phyloP scores from a whole-genome alignment of 345 rosid genomes.

The Mallotus nudiflorus region DNA sequence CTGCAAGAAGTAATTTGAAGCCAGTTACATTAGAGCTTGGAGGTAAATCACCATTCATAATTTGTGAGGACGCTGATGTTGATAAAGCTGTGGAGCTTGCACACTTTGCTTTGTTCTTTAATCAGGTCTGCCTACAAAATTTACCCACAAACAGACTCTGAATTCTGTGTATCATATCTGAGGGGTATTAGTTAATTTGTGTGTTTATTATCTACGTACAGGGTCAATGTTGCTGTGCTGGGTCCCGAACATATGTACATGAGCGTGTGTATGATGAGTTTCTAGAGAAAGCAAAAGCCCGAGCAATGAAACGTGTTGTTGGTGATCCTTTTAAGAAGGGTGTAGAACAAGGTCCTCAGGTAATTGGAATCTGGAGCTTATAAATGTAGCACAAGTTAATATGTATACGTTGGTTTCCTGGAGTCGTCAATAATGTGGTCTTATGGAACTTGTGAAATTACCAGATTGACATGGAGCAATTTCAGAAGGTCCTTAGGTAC shows the following conservation, averaged over 20 bases:
- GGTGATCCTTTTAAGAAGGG: conserved; percentile 91
- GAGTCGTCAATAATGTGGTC: background rate
- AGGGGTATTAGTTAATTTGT: background rate
- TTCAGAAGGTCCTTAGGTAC: conserved; percentile 67
- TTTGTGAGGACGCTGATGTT: conserved; percentile 31
- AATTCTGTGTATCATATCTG: background rate
- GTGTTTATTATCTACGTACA: conserved; percentile 15
- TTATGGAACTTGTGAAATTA: background rate
- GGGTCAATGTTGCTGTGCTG: conserved; percentile 37
- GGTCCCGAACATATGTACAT: conserved; percentile 32
- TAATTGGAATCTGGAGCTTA: conserved; percentile 11
- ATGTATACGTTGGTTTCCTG: background rate
- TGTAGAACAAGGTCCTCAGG: conserved; percentile 97
- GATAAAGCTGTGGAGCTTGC: conserved; percentile 32
- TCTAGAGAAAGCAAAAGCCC: conserved; percentile 80
- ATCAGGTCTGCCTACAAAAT: conserved; percentile 22
- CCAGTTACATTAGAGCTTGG: conserved; percentile 36
- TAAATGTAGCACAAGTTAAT: background rate
- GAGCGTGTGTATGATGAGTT: conserved; percentile 61
- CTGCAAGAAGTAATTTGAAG: conserved; percentile 34
- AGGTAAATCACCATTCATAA: conserved; percentile 35
- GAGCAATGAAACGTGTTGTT: conserved; percentile 61
- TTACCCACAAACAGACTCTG: background rate
- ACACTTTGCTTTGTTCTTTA: conserved; percentile 30
- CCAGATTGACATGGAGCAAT: conserved; percentile 74